Evolutionary conservation across 768 basidiomycete genomes (phyloP), one percentile per base, ranked within the genome.

Genomic region (Hydnum rufescens): DNA sequence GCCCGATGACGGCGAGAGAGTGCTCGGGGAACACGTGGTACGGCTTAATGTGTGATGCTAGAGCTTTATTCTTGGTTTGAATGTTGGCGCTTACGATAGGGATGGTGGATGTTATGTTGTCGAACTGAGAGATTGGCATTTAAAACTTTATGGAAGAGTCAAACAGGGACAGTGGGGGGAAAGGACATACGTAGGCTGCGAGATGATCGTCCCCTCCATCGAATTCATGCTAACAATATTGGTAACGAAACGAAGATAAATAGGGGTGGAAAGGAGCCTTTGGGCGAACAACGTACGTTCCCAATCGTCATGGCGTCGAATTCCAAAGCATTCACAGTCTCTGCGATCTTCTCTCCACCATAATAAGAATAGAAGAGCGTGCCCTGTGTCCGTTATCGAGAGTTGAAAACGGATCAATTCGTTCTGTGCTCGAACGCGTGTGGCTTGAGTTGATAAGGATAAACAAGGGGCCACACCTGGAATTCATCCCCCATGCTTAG

Each of bases 401-500:
- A n/a, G 34, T 26, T 13, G 32, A 30, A 23, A n/a, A 19, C 6
- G 30, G 22, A 26, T 47, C 13, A 47, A 28, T 23, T 47, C 16
- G 13, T 28, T 22, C 22, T 13, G 44, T 28, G 8, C 8, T 13
- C 44, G 44, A 39, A 25, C 44, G 49, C 13, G 28, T 31, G 30
- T 32, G 16, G 49, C 26, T 22, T 13, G 31, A 5, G 30, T 22
- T 3, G 23, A 25, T 26, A n/a, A 49, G 44, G 53, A n/a, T n/a
- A 4, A 42, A 8, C 25, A 16, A 19, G 13, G 32, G 32, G 2
- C 28, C 55, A 16, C n/a, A 62, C 62, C 51, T 65, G 71, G 57
- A 71, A 72, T 57, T 73, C 71, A 56, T 73, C 71, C 3, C 71
- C 71, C 44, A 67, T 65, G 58, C 71, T 69, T 46, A 72, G 57